Conservation (phyloP, 345 rosid genomes). For the Eucalyptus virginea region DNA sequence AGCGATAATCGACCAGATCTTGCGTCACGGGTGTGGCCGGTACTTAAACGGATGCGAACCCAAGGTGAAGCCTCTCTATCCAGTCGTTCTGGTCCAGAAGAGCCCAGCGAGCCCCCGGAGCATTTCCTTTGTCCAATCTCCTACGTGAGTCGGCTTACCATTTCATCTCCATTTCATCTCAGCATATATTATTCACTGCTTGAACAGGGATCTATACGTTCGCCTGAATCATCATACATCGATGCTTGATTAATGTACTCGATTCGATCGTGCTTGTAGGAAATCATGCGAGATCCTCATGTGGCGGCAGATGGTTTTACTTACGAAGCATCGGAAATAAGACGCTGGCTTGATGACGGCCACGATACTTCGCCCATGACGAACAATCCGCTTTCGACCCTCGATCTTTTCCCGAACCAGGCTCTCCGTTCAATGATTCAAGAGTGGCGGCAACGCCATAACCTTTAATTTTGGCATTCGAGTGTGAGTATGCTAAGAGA, state of each 20-base stretch:
- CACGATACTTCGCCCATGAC: constrained; percentile 89
- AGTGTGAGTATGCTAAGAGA: background rate
- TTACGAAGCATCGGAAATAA: constrained; percentile 71
- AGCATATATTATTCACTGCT: background rate
- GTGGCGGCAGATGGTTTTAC: constrained; percentile 89
- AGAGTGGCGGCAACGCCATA: constrained; percentile 51
- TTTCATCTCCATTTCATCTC: background rate
- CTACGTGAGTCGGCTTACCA: constrained; percentile 23
- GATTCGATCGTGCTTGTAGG: constrained; percentile 15
- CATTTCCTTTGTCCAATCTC: constrained; percentile 76
- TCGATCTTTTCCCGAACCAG: constrained; percentile 35
- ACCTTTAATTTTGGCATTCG: background rate
- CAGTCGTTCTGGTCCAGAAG: background rate
- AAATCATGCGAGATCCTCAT: constrained; percentile 80
- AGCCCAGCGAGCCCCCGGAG: constrained; percentile 43
- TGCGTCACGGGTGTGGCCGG: constrained; percentile 57
- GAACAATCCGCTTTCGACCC: constrained; percentile 23
- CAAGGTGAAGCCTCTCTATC: background rate
- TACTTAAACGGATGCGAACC: constrained; percentile 70
- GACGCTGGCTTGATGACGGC: constrained; percentile 57
- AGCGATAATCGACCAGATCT: constrained; percentile 66
- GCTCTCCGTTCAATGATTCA: constrained; percentile 59
- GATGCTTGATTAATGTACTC: background rate
- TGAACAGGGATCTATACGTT: background rate
- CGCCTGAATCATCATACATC: background rate